These are phyloP conservation scores for Plasmodium relictum DNA, from an alignment of 169 alveolate species.

Conservation along the genomic window DNA sequence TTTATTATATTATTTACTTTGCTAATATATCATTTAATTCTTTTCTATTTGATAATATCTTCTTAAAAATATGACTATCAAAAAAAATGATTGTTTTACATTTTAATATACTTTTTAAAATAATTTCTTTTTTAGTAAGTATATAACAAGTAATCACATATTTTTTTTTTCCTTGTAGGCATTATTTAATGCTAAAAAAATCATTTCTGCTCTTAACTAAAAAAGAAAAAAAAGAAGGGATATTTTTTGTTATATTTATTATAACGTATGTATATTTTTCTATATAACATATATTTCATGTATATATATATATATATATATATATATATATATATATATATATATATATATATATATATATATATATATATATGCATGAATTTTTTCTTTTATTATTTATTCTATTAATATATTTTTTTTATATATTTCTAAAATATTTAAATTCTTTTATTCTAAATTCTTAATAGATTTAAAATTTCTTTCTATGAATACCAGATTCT, in stretches of 20 bases:
- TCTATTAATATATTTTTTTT: background rate
- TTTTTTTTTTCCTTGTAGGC: conserved; percentile 58
- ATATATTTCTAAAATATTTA: background rate
- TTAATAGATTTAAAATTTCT: no score
- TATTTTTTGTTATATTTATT: background rate
- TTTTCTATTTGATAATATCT: no score
- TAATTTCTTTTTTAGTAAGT: no score
- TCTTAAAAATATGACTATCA: no score
- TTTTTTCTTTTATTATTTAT: background rate
- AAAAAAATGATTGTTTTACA: no score
- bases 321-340: background rate
- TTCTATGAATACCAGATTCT: no score
- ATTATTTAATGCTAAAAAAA: conserved; percentile 75
- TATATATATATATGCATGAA: background rate
- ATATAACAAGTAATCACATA: conserved; percentile 9
- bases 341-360: background rate
- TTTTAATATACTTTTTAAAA: no score
- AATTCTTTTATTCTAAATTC: no score
- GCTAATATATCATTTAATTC: no score
- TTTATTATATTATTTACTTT: no score
- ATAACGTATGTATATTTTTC: background rate
- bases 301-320: conserved; percentile 2
- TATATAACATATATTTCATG: conserved; percentile 1
- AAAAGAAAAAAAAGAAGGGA: conserved; percentile 2
- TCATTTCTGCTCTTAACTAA: conserved; percentile 76